These are phyloP conservation scores for Papilionanthe hybrid DNA, from an alignment of 116 monocot genomes.

Conservation along the genomic window DNA sequence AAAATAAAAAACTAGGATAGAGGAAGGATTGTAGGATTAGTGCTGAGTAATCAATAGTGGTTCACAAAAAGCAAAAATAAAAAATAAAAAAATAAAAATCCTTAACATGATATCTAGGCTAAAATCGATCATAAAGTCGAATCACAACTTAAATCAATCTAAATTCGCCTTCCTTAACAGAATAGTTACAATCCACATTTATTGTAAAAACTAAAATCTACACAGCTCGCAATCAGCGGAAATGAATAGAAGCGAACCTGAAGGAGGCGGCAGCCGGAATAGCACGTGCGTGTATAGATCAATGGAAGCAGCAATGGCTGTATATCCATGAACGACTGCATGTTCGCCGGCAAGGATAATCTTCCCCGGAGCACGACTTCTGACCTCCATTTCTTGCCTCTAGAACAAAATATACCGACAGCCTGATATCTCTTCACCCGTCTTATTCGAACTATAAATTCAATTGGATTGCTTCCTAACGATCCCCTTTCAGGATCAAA, in stretches of 20 bases:
- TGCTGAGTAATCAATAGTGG: no score
- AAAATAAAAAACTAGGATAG: no score
- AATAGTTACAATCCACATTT: not conserved
- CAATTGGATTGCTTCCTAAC: no score
- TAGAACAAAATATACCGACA: not conserved
- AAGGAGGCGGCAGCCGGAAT: slow-evolving; percentile 21
- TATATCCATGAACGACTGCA: slow-evolving; percentile 84
- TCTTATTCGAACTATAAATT: no score
- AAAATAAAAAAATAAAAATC: no score
- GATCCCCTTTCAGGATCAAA: no score
- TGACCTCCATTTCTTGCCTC: slow-evolving; percentile 38
- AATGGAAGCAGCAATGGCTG: slow-evolving; percentile 68
- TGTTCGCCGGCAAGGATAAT: slow-evolving; percentile 93
- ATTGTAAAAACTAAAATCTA: no score
- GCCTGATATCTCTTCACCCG: no score
- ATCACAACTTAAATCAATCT: not conserved
- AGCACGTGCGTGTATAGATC: slow-evolving; percentile 59
- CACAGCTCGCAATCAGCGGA: no score
- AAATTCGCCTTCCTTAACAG: not conserved
- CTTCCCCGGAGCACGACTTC: slow-evolving; percentile 78
- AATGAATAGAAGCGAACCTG: slow-evolving; percentile 15
- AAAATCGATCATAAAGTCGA: not conserved
- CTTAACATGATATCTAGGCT: no score
- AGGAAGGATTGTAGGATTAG: no score
- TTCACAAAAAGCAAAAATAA: no score